Conservation (phyloP, 2,329 filamentous ascomycete species). For the Coleophoma cylindrospora region DNA sequence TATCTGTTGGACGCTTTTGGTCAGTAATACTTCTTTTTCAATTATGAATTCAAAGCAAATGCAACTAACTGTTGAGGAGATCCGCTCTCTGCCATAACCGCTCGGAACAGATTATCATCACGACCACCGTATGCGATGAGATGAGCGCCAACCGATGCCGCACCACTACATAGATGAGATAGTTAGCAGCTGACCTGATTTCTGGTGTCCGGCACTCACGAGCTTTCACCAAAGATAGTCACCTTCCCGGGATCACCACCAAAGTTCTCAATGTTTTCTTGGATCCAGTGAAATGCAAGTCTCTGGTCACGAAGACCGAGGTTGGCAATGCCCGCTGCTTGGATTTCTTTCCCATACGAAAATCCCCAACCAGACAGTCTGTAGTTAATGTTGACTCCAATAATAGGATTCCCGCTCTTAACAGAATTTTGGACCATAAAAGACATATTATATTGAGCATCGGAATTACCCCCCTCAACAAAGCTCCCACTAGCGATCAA, state of each 20-base stretch:
- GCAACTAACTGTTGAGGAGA: constrained; percentile 5
- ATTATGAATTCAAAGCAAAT: background rate
- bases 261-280: constrained; percentile 1
- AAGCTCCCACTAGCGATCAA: constrained; percentile 1
- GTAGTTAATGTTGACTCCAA: constrained; percentile 2
- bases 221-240: constrained; percentile 32
- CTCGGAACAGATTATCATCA: constrained; percentile 46
- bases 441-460: background rate
- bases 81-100: constrained; percentile 39
- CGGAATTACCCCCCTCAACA: background rate
- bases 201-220: constrained; percentile 1
- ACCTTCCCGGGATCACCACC: constrained; percentile 27
- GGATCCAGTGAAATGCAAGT: constrained; percentile 15
- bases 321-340: constrained; percentile 1
- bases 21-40: background rate
- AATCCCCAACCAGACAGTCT: constrained; percentile 2
- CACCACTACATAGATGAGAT: background rate
- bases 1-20: background rate
- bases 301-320: constrained; percentile 2
- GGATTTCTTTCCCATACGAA: background rate
- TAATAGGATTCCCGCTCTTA: background rate
- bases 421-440: constrained; percentile 1
- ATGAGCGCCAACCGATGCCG: background rate
- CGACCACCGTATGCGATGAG: constrained; percentile 43
- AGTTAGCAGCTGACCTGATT: background rate